Evolutionary conservation across 768 basidiomycete species (phyloP).

Genomic region (Tylopilus sp.): DNA sequence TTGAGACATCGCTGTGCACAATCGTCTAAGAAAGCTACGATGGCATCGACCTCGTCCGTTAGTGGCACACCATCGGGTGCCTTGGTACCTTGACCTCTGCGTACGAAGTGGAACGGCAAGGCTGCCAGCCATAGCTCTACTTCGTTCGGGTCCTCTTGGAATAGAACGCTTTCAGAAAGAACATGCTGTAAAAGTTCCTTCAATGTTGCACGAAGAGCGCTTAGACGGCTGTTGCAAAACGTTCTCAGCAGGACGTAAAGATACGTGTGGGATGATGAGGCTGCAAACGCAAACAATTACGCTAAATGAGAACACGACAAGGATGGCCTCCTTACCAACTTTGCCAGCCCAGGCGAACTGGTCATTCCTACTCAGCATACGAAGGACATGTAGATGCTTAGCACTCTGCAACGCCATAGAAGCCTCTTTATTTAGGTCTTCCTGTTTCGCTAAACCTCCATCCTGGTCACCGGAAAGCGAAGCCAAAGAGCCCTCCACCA

Average conservation of each 20-base stretch:
- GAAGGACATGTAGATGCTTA: constrained; percentile 74
- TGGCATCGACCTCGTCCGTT: constrained; percentile 52
- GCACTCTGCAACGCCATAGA: constrained; percentile 43
- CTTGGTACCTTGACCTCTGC: constrained; percentile 34
- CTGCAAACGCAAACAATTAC: constrained; percentile 19
- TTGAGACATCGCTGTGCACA: constrained; percentile 79
- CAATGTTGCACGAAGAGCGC: constrained; percentile 52
- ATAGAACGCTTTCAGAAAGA: constrained; percentile 72
- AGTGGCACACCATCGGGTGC: constrained; percentile 52
- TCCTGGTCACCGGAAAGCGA: constrained; percentile 13
- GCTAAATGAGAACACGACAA: background rate
- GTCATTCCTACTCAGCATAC: constrained; percentile 70
- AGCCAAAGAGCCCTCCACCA: constrained; percentile 33
- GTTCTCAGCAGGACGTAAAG: constrained; percentile 70
- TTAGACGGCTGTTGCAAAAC: constrained; percentile 47
- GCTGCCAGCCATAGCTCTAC: constrained; percentile 69
- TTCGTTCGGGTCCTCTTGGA: constrained; percentile 74
- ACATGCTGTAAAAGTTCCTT: constrained; percentile 54
- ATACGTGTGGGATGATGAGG: constrained; percentile 55
- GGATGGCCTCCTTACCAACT: constrained; percentile 47
- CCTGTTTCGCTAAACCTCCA: constrained; percentile 6
- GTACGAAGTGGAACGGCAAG: constrained; percentile 44
- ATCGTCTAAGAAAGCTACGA: constrained; percentile 76
- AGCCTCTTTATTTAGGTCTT: constrained; percentile 14
- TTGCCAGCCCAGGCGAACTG: constrained; percentile 79